Evolutionary conservation across 139 green algal species (phyloP).

Genomic region (Limnomonas spitsbergensis): DNA sequence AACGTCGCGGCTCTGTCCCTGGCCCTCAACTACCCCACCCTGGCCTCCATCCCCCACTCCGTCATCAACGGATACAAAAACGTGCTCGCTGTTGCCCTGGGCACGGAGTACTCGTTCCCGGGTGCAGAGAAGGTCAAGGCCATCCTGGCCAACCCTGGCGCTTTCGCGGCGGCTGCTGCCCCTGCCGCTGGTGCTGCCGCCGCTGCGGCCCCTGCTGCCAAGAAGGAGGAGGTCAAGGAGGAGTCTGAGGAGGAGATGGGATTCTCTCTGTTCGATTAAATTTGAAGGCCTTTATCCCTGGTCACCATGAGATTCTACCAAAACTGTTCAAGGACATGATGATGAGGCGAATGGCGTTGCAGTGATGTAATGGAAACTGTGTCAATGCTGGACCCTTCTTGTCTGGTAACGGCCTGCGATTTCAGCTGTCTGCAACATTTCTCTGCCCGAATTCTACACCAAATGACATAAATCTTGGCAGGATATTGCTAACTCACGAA

Average conservation of each 20-base stretch:
- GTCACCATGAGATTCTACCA: no score
- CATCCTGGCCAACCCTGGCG: constrained; percentile 78
- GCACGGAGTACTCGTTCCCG: constrained; percentile 94
- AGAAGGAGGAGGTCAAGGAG: constrained; percentile 52
- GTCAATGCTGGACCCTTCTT: no score
- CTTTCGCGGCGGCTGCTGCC: constrained; percentile 66
- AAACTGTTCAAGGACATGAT: no score
- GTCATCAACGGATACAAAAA: constrained; percentile 99
- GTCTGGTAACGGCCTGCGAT: no score
- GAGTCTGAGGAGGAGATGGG: constrained; percentile 79
- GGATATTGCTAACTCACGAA: no score
- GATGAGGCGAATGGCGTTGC: no score
- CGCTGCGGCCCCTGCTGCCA: constrained; percentile 25
- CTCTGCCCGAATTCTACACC: no score
- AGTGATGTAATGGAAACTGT: no score
- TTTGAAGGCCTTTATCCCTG: no score
- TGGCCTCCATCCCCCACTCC: constrained; percentile 87
- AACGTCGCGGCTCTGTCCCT: constrained; percentile 88
- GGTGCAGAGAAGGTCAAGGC: constrained; percentile 78
- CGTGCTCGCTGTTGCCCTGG: constrained; percentile 86
- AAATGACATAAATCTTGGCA: no score
- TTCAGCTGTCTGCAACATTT: no score
- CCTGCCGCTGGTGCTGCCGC: constrained; percentile 41
- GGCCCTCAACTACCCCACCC: constrained; percentile 80
- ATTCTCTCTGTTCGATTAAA: constrained; percentile 55